These are phyloP conservation scores for Gilbertella persicaria DNA, from an alignment of 371 early-diverging fungal species.

Conservation along the genomic window DNA sequence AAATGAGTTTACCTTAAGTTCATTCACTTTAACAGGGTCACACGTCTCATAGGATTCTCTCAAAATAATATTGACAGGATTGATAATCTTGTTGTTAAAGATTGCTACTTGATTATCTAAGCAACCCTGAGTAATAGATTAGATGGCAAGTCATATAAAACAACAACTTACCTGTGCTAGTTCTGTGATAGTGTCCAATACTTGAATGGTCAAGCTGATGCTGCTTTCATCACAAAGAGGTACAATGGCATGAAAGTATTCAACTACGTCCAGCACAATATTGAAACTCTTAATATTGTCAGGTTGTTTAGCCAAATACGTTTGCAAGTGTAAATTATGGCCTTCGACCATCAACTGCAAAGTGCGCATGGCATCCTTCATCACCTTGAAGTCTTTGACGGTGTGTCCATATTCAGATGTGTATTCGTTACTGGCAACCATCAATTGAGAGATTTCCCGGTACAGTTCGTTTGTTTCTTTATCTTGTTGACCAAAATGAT, in stretches of 20 bases:
- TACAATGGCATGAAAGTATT: slow-evolving; percentile 55
- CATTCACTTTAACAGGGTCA: slow-evolving; percentile 28
- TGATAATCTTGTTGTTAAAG: slow-evolving; percentile 55
- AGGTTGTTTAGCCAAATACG: slow-evolving; percentile 52
- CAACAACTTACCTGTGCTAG: slow-evolving; percentile 42
- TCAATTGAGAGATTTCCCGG: slow-evolving; percentile 22
- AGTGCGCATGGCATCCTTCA: slow-evolving; percentile 53
- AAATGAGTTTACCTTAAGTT: slow-evolving; percentile 39
- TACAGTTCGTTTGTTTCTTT: not conserved
- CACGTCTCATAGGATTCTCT: slow-evolving; percentile 36
- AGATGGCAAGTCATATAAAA: not conserved
- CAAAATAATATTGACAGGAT: slow-evolving; percentile 52
- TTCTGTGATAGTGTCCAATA: slow-evolving; percentile 60
- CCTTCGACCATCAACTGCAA: slow-evolving; percentile 61
- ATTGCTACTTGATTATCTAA: slow-evolving; percentile 46
- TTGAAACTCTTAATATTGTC: slow-evolving; percentile 63
- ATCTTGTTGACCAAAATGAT: not conserved
- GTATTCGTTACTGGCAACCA: slow-evolving; percentile 26
- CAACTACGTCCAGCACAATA: slow-evolving; percentile 55
- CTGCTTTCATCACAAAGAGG: slow-evolving; percentile 43
- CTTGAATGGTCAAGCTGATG: slow-evolving; percentile 54
- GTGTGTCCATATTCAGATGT: slow-evolving; percentile 29
- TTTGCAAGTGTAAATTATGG: slow-evolving; percentile 56
- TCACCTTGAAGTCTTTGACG: slow-evolving; percentile 39
- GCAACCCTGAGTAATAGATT: slow-evolving; percentile 24